phyloP scores from a whole-genome alignment of 192 early-diverging fungal genomes.

The Mortierella alpina region DNA sequence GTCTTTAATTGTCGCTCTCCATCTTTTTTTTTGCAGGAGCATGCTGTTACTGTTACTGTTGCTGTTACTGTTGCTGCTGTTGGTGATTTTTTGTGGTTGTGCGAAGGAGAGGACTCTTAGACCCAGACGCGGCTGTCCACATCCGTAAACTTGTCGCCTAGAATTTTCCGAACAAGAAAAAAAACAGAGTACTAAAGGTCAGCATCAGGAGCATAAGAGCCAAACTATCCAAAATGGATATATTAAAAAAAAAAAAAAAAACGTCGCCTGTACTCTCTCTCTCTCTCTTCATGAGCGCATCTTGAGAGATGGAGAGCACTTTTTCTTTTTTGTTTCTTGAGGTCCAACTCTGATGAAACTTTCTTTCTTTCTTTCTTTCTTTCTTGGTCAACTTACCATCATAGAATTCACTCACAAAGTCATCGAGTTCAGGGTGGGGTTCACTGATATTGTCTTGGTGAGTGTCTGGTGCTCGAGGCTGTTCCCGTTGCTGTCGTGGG shows the following conservation, averaged over 20 bases:
- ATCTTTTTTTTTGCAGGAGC: too few species aligned
- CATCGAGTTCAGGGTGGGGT: constrained; percentile 29
- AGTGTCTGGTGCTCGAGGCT: background rate
- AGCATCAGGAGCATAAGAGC: too few species aligned
- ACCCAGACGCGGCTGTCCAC: constrained; percentile 49
- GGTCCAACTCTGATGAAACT: background rate
- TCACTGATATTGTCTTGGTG: background rate
- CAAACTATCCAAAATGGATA: too few species aligned
- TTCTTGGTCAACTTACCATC: constrained; percentile 21
- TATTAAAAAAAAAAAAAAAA: background rate
- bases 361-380: too few species aligned
- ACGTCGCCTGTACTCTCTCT: background rate
- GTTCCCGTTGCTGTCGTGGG: background rate
- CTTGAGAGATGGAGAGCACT: background rate
- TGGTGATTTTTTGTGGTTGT: too few species aligned
- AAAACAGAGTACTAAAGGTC: background rate
- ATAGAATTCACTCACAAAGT: constrained; percentile 35
- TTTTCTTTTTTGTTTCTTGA: background rate
- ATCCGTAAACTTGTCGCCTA: constrained; percentile 41
- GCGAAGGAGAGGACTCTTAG: constrained; percentile 8
- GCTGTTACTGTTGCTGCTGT: too few species aligned
- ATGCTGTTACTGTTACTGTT: too few species aligned
- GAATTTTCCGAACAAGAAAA: background rate
- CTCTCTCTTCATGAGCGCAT: too few species aligned
- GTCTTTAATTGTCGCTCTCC: too few species aligned